Conservation (phyloP, 2,329 filamentous ascomycete species). For the Epichloe uncinata region DNA sequence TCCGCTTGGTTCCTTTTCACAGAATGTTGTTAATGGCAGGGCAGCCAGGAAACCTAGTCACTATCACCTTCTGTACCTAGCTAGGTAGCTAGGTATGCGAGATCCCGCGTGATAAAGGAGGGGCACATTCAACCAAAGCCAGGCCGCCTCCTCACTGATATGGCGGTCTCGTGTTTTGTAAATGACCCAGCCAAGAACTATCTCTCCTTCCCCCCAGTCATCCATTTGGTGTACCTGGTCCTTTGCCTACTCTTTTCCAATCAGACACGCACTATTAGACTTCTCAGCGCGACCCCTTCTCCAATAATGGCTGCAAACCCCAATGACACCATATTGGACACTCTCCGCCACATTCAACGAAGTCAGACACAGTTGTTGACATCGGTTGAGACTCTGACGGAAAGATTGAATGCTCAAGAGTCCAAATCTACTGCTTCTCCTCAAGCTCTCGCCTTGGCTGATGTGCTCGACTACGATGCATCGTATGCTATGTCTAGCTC, state of each 20-base stretch:
- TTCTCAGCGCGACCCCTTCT: neutral
- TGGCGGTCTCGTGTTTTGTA: neutral
- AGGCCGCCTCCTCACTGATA: neutral
- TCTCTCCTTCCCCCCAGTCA: neutral
- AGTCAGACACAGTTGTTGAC: conserved; percentile 27
- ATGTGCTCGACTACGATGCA: neutral
- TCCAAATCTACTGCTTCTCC: conserved; percentile 4
- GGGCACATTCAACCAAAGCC: neutral
- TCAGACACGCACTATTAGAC: no score
- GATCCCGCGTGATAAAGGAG: neutral
- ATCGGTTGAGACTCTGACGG: conserved; percentile 26
- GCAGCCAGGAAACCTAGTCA: neutral
- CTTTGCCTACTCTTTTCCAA: neutral
- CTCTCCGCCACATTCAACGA: conserved; percentile 28
- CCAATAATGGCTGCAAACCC: neutral
- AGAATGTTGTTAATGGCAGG: neutral
- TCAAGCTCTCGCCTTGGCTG: neutral
- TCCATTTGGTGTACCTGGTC: neutral
- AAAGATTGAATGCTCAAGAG: conserved; percentile 13
- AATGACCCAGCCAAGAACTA: no score
- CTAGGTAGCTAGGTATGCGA: neutral
- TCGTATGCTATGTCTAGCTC: neutral
- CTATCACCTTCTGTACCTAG: neutral
- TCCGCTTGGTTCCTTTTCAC: neutral
- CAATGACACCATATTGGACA: conserved; percentile 13